Base-by-base conservation (phyloP, 1,284 basidiomycete species). In the Phellopilus nigrolimitatus region DNA sequence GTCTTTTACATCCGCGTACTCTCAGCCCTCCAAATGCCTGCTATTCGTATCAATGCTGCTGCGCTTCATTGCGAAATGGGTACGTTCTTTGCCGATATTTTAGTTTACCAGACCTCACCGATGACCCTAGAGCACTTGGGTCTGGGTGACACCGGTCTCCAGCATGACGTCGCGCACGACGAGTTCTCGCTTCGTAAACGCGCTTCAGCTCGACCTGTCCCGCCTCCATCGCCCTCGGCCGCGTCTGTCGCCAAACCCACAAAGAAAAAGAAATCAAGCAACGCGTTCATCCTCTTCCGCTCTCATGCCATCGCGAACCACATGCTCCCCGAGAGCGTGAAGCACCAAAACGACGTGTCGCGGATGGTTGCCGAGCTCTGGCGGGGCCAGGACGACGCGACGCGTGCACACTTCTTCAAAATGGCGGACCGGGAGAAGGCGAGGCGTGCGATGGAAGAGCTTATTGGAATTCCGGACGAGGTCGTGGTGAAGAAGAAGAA, bases 291-390 rank as follows among this genome's bases (percentile, higher is more conserved):
- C 17, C 47, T 48, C 34, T 50, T 39, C 17, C 47, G 47, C 22
- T 48, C 37, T 9, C 31, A 48, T 37, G 37, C 25, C 3, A 30
- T 48, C 34, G 19, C 24, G 2, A 38, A 40, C 12, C 24, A 28
- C 12, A 2, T 48, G 38, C 47, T 48, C 13, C 36, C 47, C 8
- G 17, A 15, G 22, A 31, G 17, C 15, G 24, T 48, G 8, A 48
- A 36, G 10, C 47, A 48, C n/a, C 47, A 48, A 37, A 44, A 44
- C 27, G 47, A 48, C 19, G 47, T 48, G 22, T 48, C 47, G 21
- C 36, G 47, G n/a, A 17, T n/a, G 22, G 47, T 40, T 6, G 37
- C 36, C 1, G 36, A 39, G 37, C 47, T 48, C 9, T 48, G 47
- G 47, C 36, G 28, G 17, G n/a, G 4, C 10, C 36, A 48, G 36